phyloP scores from a whole-genome alignment of 768 basidiomycete species.

The Exidia glandulosa region DNA sequence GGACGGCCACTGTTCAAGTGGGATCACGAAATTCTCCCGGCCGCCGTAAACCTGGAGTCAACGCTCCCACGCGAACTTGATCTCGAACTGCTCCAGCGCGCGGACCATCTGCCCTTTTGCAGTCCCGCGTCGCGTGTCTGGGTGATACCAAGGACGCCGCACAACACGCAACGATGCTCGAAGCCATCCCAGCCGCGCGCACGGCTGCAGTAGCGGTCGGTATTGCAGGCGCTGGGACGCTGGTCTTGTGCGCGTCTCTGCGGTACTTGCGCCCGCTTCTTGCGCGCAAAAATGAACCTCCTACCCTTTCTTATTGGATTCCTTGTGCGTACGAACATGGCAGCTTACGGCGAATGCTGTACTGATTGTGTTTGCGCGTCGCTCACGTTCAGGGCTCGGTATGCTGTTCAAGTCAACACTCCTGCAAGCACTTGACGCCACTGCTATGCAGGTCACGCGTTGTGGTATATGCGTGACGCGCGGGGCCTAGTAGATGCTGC shows the following conservation, averaged over 20 bases:
- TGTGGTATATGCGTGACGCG: background rate
- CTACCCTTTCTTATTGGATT: background rate
- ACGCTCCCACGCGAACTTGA: too few relatives aligned
- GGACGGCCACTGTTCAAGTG: too few relatives aligned
- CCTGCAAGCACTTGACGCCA: background rate
- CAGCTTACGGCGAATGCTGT: background rate
- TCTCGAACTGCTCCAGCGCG: too few relatives aligned
- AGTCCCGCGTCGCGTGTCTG: too few relatives aligned
- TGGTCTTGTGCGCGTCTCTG: background rate
- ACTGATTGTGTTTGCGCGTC: background rate
- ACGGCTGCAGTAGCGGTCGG: too few relatives aligned
- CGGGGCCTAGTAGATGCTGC: background rate
- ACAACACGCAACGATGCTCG: too few relatives aligned
- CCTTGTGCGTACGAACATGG: background rate
- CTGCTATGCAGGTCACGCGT: background rate
- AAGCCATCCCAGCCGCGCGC: too few relatives aligned
- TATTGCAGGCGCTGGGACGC: background rate
- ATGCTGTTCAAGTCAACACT: background rate
- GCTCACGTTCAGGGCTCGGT: background rate
- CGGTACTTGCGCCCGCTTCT: background rate
- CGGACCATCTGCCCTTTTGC: too few relatives aligned
- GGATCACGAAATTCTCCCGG: too few relatives aligned
- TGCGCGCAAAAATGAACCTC: background rate
- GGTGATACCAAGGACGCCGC: too few relatives aligned
- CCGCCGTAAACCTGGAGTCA: too few relatives aligned